phyloP scores from a whole-genome alignment of 352 stramenopile species.

The Phytophthora hibernalis region DNA sequence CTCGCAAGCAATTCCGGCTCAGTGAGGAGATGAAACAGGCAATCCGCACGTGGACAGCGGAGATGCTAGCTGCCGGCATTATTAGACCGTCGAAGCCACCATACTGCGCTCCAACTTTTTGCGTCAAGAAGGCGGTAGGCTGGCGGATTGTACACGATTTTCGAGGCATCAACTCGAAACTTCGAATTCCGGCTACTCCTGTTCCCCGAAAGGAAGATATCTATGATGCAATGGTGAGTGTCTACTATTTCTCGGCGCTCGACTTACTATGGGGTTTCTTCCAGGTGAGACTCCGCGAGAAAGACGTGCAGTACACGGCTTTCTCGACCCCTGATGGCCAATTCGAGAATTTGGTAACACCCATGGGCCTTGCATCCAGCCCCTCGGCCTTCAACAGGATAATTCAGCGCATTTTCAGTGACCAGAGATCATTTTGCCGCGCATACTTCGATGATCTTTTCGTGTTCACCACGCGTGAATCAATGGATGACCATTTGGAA shows the following conservation, averaged over 20 bases:
- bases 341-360: constrained; percentile 4
- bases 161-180: background rate
- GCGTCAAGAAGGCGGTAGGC: too few relatives aligned
- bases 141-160: background rate
- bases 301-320: background rate
- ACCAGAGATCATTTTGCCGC: background rate
- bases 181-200: background rate
- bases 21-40: background rate
- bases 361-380: background rate
- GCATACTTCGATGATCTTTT: constrained; percentile 5
- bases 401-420: background rate
- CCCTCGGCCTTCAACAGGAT: background rate
- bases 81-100: too few relatives aligned
- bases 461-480: background rate
- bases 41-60: background rate
- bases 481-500: background rate
- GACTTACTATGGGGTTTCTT: constrained; percentile 3
- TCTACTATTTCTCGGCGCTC: constrained; percentile 1
- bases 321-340: constrained; percentile 2
- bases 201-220: background rate
- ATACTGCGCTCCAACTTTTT: background rate
- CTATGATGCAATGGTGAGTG: constrained; percentile 4
- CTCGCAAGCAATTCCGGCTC: background rate
- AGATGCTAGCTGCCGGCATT: too few relatives aligned
- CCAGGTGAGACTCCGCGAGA: background rate